These are phyloP conservation scores for Forsythia suspensa DNA, from an alignment of 257 asterid genomes.

Conservation along the genomic window DNA sequence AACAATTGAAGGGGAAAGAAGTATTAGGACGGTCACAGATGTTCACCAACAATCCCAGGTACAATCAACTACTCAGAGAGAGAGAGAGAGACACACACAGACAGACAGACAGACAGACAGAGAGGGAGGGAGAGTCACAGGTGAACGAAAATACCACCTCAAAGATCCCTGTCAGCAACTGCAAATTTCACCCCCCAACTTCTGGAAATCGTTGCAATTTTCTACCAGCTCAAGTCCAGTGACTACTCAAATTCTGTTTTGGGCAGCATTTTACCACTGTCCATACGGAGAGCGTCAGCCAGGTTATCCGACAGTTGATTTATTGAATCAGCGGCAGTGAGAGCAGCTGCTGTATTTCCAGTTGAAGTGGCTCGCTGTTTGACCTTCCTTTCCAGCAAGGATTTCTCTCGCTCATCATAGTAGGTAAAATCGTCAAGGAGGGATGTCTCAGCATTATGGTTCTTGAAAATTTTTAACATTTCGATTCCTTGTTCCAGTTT, in stretches of 20 bases:
- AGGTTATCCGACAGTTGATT: slow-evolving; percentile 74
- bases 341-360: slow-evolving; percentile 42
- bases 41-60: slow-evolving; percentile 31
- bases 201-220: slow-evolving; percentile 32
- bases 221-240: slow-evolving; percentile 25
- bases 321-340: slow-evolving; percentile 52
- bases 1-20: slow-evolving; percentile 20
- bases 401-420: slow-evolving; percentile 87
- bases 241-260: slow-evolving; percentile 49
- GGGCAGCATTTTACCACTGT: slow-evolving; percentile 53
- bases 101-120: slow-evolving; percentile 14
- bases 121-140: slow-evolving; percentile 26
- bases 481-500: slow-evolving; percentile 87
- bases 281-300: slow-evolving; percentile 66
- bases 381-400: slow-evolving; percentile 74
- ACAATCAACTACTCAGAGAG: slow-evolving; percentile 46
- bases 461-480: slow-evolving; percentile 86
- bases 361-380: slow-evolving; percentile 58
- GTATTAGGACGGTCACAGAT: slow-evolving; percentile 27
- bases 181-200: slow-evolving; percentile 29
- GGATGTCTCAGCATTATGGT: slow-evolving; percentile 80
- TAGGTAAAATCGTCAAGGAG: slow-evolving; percentile 86
- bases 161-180: slow-evolving; percentile 40
- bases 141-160: slow-evolving; percentile 54
- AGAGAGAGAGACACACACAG: slow-evolving; percentile 11